A percentile compares a stretch with the other conserved stretches of the same genome.
phyloP scores from a whole-genome alignment of 257 asterid species.

The Solanum habrochaites region DNA sequence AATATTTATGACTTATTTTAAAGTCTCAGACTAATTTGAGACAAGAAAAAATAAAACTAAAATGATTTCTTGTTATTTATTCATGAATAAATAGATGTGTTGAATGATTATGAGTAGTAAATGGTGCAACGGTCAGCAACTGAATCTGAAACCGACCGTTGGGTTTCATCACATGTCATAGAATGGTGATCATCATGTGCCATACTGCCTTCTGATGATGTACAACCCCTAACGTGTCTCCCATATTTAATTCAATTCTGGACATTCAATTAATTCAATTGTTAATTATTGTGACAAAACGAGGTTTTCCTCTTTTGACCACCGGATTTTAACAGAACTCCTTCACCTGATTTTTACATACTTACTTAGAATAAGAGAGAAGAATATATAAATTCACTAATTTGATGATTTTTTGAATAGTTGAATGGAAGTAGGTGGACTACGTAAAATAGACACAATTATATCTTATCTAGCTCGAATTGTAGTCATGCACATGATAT shows the following conservation, averaged over 20 bases:
- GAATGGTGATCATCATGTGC: slow-evolving; percentile 9
- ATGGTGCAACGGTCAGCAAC: slow-evolving; percentile 30
- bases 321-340: background rate
- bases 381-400: background rate
- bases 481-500: no score
- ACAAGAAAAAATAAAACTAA: no score
- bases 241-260: background rate
- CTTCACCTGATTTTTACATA: no score
- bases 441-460: background rate
- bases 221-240: background rate
- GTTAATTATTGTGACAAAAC: background rate
- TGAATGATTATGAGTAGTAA: background rate
- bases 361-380: no score
- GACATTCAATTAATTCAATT: background rate
- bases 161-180: slow-evolving; percentile 1
- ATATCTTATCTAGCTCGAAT: no score
- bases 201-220: background rate
- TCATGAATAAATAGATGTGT: no score
- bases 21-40: no score
- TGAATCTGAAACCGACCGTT: slow-evolving; percentile 30
- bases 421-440: background rate
- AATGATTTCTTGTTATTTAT: background rate
- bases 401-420: background rate
- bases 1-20: no score
- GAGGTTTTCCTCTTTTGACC: background rate